A percentile compares a stretch with the other conserved stretches of the same genome.
Conservation (phyloP, 2,329 filamentous ascomycete genomes). For the Podosphaera leucotricha region DNA sequence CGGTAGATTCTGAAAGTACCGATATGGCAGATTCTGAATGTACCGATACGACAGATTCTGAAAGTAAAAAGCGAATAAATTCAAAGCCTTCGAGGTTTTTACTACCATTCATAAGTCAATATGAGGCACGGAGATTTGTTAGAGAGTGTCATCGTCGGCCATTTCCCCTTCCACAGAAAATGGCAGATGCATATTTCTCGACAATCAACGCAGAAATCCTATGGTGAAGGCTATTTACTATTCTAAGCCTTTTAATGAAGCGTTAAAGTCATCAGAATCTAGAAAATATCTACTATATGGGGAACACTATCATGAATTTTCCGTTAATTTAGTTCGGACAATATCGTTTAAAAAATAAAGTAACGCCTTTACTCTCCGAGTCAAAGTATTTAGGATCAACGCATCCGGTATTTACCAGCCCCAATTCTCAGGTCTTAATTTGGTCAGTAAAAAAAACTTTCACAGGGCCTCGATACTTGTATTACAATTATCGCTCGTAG, state of each 20-base stretch:
- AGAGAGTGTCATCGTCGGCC: conserved; percentile 26
- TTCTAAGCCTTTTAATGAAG: background rate
- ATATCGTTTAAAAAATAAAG: too few species aligned
- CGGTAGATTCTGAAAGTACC: too few species aligned
- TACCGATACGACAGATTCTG: background rate
- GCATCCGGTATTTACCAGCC: too few species aligned
- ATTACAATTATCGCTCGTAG: too few species aligned
- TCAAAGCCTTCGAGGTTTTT: conserved; percentile 10
- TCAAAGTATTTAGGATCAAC: too few species aligned
- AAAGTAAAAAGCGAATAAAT: background rate
- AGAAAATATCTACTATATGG: background rate
- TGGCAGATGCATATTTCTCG: conserved; percentile 17
- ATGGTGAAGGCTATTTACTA: conserved; percentile 18
- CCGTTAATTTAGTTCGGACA: too few species aligned
- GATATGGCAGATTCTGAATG: too few species aligned
- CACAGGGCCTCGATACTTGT: too few species aligned
- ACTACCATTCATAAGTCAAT: conserved; percentile 12
- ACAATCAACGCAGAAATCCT: conserved; percentile 23
- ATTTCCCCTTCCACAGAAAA: conserved; percentile 16
- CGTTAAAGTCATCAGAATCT: background rate
- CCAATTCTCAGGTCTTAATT: too few species aligned
- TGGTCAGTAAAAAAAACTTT: too few species aligned
- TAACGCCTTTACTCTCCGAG: too few species aligned
- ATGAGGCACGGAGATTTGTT: conserved; percentile 21
- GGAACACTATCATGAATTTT: too few species aligned